Evolutionary conservation across 2,329 filamentous ascomycete species (phyloP), one percentile per base, ranked within the genome.

Genomic region (Camptophora hylomeconis): DNA sequence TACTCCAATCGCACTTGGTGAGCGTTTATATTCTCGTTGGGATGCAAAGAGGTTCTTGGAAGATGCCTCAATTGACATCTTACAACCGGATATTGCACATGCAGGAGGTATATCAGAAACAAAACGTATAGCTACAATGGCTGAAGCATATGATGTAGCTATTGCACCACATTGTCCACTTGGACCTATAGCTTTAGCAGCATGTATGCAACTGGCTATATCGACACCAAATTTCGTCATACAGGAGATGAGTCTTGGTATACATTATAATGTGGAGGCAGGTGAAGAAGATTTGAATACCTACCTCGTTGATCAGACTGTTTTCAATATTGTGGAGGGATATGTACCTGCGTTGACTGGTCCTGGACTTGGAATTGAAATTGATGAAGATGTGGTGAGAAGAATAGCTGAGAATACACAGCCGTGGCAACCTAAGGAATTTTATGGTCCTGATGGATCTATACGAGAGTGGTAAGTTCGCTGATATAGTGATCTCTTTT

Each of bases 171-270:
- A 81, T 40, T 80, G 74, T 40, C 77, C 77, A 0, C 51, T 81
- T 0, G 77, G 77, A 0, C 78, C 77, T 0, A 73, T 82, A 24
- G 75, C 77, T 0, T 57, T 81, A 10, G 77, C 77, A 1, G 78
- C 78, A 0, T 71, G 64, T 31, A 58, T 80, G 14, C 76, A 81
- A 35, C 65, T 82, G 2, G 72, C 68, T 10, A 57, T 65, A 17
- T 56, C 50, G 8, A 67, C 55, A 9, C 63, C 61, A 12, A 82
- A 75, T 48, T 80, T 76, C 47, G 67, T 65, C 0, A 81, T 82
- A 15, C 71, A 80, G 45, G 77, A 82, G 50, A 81, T 81, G 80
- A 76, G 72, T 30, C 46, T 83, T 17, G 80, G 79, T 0, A 84
- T 86, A 42, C 80, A 86, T 48, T 86, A 84, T 47, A 86, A 86